phyloP scores from a whole-genome alignment of 306 rosid species.

The Begonia peltatifolia region DNA sequence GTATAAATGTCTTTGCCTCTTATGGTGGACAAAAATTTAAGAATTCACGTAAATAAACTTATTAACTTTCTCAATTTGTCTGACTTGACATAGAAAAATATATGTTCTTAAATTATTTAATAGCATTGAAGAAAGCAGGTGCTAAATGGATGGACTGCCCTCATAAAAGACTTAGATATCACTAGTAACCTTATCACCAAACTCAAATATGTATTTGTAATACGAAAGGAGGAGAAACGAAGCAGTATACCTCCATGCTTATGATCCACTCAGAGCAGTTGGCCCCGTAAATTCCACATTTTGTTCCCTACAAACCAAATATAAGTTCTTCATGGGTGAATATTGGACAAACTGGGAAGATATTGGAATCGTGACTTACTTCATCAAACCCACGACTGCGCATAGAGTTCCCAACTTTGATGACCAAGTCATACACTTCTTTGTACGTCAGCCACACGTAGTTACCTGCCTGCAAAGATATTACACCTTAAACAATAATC shows the following conservation, averaged over 20 bases:
- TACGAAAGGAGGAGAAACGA: constrained; percentile 3
- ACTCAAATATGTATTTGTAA: not conserved
- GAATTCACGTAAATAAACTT: too few species aligned
- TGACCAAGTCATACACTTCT: constrained; percentile 57
- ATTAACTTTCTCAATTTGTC: too few species aligned
- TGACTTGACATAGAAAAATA: too few species aligned
- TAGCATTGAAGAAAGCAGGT: too few species aligned
- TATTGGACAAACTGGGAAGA: not conserved
- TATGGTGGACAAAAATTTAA: too few species aligned
- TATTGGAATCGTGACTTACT: constrained; percentile 32
- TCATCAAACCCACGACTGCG: constrained; percentile 48
- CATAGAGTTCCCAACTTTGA: constrained; percentile 69
- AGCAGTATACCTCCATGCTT: constrained; percentile 70
- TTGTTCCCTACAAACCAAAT: constrained; percentile 42
- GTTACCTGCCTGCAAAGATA: constrained; percentile 45
- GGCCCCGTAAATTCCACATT: constrained; percentile 84
- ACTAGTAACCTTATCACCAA: too few species aligned
- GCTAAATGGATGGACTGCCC: too few species aligned
- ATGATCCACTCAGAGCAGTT: constrained; percentile 79
- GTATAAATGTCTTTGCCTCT: too few species aligned
- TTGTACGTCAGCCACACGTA: constrained; percentile 71
- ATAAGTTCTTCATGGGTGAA: not conserved
- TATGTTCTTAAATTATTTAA: too few species aligned
- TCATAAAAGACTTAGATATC: too few species aligned
- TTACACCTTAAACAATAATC: constrained; percentile 8